phyloP scores from a whole-genome alignment of 768 basidiomycete genomes.

The Lentinula edodes region DNA sequence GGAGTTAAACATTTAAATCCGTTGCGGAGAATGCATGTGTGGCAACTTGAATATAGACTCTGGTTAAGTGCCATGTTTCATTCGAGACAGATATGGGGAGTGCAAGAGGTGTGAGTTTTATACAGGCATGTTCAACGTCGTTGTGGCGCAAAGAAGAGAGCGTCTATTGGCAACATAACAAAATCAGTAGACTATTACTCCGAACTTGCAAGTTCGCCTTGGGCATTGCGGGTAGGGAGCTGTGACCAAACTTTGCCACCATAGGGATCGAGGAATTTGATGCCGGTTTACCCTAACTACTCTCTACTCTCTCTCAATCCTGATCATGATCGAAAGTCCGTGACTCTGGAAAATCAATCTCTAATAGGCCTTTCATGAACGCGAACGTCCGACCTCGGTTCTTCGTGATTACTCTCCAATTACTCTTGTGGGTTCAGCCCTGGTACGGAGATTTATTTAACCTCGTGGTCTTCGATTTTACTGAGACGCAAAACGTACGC shows the following conservation, averaged over 20 bases:
- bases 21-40: too few relatives aligned
- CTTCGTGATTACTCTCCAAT: not conserved
- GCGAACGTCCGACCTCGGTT: not conserved
- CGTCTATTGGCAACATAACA: too few relatives aligned
- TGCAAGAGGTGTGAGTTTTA: too few relatives aligned
- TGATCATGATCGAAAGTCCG: conserved; percentile 2
- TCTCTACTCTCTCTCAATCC: not conserved
- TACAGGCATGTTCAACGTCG: too few relatives aligned
- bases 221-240: not conserved
- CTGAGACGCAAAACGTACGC: conserved; percentile 6
- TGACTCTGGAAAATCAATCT: not conserved
- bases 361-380: not conserved
- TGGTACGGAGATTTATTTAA: conserved; percentile 13
- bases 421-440: not conserved
- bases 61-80: too few relatives aligned
- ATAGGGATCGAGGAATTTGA: too few relatives aligned
- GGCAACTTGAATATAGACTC: too few relatives aligned
- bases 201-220: not conserved
- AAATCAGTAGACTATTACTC: not conserved
- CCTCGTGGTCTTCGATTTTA: conserved; percentile 25
- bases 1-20: too few relatives aligned
- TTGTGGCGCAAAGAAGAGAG: too few relatives aligned
- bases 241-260: not conserved
- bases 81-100: too few relatives aligned
- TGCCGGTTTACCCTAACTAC: too few relatives aligned